Conservation (phyloP, 495 filamentous ascomycete genomes). For the Amorphotheca resinae region DNA sequence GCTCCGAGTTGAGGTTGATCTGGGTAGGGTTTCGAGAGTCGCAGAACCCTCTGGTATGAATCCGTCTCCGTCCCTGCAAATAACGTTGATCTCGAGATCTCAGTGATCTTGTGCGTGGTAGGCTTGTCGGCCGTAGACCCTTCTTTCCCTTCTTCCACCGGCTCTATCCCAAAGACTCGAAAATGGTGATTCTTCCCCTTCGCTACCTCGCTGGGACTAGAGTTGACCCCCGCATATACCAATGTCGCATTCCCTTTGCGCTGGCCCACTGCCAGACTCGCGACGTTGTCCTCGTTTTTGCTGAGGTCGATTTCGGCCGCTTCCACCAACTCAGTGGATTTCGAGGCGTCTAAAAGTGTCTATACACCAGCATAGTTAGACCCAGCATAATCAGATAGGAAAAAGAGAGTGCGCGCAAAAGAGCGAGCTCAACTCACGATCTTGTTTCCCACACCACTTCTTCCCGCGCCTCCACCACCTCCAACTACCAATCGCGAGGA, state of each 20-base stretch:
- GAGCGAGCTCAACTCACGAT: conserved; percentile 42
- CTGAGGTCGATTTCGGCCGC: conserved; percentile 69
- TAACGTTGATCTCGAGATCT: conserved; percentile 45
- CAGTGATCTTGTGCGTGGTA: conserved; percentile 32
- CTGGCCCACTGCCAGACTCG: conserved; percentile 57
- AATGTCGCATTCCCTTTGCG: conserved; percentile 41
- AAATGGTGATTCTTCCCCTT: conserved; percentile 82
- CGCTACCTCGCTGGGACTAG: conserved; percentile 52
- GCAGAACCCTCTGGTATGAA: conserved; percentile 66
- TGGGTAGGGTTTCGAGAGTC: conserved; percentile 51
- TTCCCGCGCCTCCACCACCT: conserved; percentile 77
- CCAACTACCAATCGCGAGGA: conserved; percentile 67
- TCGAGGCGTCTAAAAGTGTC: conserved; percentile 60
- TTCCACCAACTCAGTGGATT: conserved; percentile 43
- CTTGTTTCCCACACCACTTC: conserved; percentile 81
- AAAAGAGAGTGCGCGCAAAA: neutral
- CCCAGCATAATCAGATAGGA: no score
- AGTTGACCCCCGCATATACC: conserved; percentile 80
- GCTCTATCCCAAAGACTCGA: conserved; percentile 56
- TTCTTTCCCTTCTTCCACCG: conserved; percentile 31
- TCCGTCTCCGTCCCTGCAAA: conserved; percentile 52
- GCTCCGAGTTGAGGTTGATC: conserved; percentile 51
- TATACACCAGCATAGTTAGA: no score
- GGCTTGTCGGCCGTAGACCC: conserved; percentile 20
- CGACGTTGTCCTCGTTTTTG: conserved; percentile 84